Conservation (phyloP, 306 rosid genomes). For the Acacia melanoxylon region DNA sequence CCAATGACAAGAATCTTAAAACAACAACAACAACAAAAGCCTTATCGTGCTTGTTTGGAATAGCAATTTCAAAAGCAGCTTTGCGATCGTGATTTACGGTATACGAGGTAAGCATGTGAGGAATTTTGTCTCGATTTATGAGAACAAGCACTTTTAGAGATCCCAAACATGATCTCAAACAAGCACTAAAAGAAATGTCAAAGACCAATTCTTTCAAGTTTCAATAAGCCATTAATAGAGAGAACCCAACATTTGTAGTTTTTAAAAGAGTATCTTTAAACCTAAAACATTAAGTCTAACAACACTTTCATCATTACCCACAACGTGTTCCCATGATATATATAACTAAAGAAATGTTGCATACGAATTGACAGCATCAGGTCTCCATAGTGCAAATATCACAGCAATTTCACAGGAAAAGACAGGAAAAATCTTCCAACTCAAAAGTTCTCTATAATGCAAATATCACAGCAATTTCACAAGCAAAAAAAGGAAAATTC, state of each 20-base stretch:
- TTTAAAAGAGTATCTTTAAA: neutral
- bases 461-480: neutral
- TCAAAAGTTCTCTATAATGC: neutral
- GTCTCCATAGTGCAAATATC: neutral
- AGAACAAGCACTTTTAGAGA: too few relatives aligned
- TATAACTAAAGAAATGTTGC: neutral
- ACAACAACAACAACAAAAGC: neutral
- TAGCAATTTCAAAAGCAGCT: too few relatives aligned
- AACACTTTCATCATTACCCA: neutral
- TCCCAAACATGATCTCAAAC: too few relatives aligned
- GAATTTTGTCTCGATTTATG: too few relatives aligned
- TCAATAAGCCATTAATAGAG: neutral
- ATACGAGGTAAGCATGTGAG: too few relatives aligned
- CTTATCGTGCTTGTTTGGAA: neutral
- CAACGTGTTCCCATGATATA: neutral
- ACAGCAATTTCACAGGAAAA: neutral
- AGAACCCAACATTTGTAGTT: neutral
- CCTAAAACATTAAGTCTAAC: neutral
- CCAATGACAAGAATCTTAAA: neutral
- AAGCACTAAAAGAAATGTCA: too few relatives aligned
- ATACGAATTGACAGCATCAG: neutral
- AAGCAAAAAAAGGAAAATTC: neutral
- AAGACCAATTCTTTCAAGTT: neutral
- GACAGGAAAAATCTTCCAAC: neutral
- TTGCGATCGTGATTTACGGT: too few relatives aligned